Conservation (phyloP, 2,329 filamentous ascomycete genomes). For the Arachnomyces sp. region DNA sequence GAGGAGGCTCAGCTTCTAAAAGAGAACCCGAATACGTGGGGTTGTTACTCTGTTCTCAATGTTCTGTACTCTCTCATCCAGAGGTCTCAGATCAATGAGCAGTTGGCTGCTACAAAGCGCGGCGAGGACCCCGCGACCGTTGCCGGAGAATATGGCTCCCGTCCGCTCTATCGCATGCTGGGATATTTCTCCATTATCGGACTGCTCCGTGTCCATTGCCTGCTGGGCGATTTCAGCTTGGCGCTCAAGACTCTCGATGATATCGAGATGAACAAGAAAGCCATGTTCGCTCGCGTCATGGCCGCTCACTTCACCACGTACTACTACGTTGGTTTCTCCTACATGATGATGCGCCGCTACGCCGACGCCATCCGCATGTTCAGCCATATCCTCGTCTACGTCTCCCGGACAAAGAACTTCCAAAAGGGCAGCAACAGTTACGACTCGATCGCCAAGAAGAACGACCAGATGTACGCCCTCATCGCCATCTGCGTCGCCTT, state of each 20-base stretch:
- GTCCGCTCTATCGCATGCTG: conserved; percentile 94
- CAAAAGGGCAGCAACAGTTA: conserved; percentile 88
- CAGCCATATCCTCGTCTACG: conserved; percentile 98
- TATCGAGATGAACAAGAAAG: conserved; percentile 99
- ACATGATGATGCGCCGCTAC: conserved; percentile 99
- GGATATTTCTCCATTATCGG: conserved; percentile 99
- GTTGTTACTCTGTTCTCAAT: conserved; percentile 98
- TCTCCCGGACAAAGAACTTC: conserved; percentile 99
- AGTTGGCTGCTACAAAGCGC: conserved; percentile 88
- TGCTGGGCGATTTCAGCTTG: conserved; percentile 95
- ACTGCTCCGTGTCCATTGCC: conserved; percentile 87
- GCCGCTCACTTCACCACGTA: conserved; percentile 99
- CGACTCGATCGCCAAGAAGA: conserved; percentile 99
- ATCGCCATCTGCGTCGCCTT: conserved; percentile 98
- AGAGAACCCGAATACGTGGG: conserved; percentile 98
- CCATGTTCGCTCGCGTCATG: conserved; percentile 99
- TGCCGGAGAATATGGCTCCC: conserved; percentile 89
- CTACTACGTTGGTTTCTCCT: conserved; percentile 99
- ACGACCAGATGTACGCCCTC: conserved; percentile 98
- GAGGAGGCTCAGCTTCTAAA: conserved; percentile 87
- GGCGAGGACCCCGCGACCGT: conserved; percentile 82
- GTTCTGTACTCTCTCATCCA: conserved; percentile 99
- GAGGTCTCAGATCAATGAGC: conserved; percentile 94
- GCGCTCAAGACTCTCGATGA: conserved; percentile 98
- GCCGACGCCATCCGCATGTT: conserved; percentile 99